Percentiles rank a stretch among this genome's conserved stretches.
phyloP scores from a whole-genome alignment of 441 rosid species.

The Euphorbia schlechtendalii region DNA sequence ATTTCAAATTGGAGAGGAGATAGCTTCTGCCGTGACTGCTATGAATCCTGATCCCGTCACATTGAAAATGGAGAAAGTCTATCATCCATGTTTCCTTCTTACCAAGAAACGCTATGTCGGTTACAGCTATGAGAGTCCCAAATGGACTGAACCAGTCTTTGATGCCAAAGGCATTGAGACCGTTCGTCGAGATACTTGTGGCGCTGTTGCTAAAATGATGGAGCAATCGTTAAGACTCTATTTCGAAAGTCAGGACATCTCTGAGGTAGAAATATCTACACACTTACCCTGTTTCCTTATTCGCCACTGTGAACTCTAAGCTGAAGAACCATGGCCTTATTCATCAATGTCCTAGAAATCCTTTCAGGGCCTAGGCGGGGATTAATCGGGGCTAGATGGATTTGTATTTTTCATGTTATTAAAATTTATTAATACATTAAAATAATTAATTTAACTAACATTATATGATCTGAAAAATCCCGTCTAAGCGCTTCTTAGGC shows the following conservation, averaged over 20 bases:
- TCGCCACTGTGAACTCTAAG: background rate
- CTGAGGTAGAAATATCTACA: conserved; percentile 37
- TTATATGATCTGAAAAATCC: too few relatives aligned
- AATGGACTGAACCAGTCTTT: conserved; percentile 66
- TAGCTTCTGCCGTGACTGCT: conserved; percentile 78
- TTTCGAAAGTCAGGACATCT: conserved; percentile 63
- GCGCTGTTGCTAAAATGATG: conserved; percentile 82
- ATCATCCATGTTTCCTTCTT: conserved; percentile 88
- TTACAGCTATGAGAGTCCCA: conserved; percentile 78
- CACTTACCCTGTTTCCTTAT: conserved; percentile 3
- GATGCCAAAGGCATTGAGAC: conserved; percentile 99
- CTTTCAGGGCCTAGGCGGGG: too few relatives aligned
- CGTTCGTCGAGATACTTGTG: conserved; percentile 91
- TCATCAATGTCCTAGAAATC: too few relatives aligned
- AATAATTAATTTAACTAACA: too few relatives aligned
- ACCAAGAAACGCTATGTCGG: conserved; percentile 97
- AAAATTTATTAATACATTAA: too few relatives aligned
- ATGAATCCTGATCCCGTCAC: conserved; percentile 91
- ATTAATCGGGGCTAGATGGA: too few relatives aligned
- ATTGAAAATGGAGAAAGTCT: conserved; percentile 95
- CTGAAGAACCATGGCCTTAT: conserved; percentile 14
- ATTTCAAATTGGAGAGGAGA: conserved; percentile 70
- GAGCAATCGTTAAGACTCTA: conserved; percentile 80
- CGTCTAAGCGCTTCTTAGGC: too few relatives aligned
- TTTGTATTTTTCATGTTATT: too few relatives aligned